Evolutionary conservation across 768 basidiomycete genomes (phyloP).

Genomic region (Myochromella boudieri): DNA sequence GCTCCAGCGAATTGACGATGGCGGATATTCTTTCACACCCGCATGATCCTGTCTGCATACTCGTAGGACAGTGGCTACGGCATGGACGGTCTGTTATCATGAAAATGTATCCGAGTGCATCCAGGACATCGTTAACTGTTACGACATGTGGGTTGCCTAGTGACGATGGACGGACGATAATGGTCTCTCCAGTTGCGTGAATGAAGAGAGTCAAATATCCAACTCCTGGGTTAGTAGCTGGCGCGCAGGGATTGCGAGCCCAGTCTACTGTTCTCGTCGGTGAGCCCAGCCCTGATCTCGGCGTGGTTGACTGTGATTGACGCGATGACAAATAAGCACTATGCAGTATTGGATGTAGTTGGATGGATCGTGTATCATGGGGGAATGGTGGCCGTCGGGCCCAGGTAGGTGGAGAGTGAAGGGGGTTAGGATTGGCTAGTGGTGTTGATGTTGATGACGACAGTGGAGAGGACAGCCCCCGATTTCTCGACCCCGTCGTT

Average conservation of each 20-base stretch:
- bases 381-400: not conserved
- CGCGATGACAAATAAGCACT: not conserved
- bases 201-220: conserved; percentile 3
- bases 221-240: conserved; percentile 6
- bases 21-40: not conserved
- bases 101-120: not conserved
- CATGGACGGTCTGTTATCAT: not conserved
- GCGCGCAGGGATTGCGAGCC: not conserved
- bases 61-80: not conserved
- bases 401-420: not conserved
- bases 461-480: no score
- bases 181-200: not conserved
- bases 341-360: conserved; percentile 4
- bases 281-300: no score
- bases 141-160: not conserved
- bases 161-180: not conserved
- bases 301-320: not conserved
- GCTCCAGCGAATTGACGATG: not conserved
- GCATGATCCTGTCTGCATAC: not conserved
- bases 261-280: no score
- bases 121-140: conserved; percentile 4
- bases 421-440: not conserved
- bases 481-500: no score
- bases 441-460: not conserved
- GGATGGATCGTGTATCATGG: not conserved